phyloP scores from a whole-genome alignment of 164 flowering plant genomes.

The Chimonanthus salicifolius region DNA sequence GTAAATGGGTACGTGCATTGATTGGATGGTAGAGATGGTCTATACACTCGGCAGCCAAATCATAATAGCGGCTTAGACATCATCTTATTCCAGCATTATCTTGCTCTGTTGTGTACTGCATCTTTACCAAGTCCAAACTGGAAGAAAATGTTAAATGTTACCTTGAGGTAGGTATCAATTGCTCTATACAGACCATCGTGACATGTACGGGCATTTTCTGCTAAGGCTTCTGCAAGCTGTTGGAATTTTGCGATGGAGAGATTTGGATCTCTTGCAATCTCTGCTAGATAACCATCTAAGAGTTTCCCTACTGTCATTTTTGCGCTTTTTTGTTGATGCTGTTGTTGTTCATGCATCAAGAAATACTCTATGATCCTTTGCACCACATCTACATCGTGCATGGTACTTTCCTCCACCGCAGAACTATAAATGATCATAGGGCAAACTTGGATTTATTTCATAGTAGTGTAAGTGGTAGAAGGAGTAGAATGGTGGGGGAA shows the following conservation, averaged over 20 bases:
- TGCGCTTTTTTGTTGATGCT: slow-evolving; percentile 29
- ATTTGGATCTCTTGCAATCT: slow-evolving; percentile 65
- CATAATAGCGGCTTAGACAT: too few relatives aligned
- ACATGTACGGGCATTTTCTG: slow-evolving; percentile 52
- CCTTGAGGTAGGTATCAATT: slow-evolving; percentile 86
- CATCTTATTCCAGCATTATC: not conserved
- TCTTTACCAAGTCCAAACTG: not conserved
- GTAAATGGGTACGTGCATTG: not conserved
- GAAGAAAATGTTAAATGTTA: slow-evolving; percentile 9
- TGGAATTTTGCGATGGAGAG: slow-evolving; percentile 64
- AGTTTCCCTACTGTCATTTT: slow-evolving; percentile 49
- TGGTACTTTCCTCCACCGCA: slow-evolving; percentile 29
- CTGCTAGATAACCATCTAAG: slow-evolving; percentile 70
- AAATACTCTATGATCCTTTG: slow-evolving; percentile 70
- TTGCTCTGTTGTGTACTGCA: not conserved
- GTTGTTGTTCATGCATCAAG: slow-evolving; percentile 62
- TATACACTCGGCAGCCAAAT: not conserved
- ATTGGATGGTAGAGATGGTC: not conserved
- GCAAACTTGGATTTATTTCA: not conserved
- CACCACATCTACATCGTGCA: slow-evolving; percentile 59
- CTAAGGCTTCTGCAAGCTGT: slow-evolving; percentile 59
- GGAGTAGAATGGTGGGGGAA: slow-evolving; percentile 6
- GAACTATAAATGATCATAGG: not conserved
- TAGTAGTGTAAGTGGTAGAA: too few relatives aligned
- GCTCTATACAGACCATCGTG: slow-evolving; percentile 90